Evolutionary conservation across 306 rosid genomes (phyloP).

Genomic region (Oemleria cerasiformis): DNA sequence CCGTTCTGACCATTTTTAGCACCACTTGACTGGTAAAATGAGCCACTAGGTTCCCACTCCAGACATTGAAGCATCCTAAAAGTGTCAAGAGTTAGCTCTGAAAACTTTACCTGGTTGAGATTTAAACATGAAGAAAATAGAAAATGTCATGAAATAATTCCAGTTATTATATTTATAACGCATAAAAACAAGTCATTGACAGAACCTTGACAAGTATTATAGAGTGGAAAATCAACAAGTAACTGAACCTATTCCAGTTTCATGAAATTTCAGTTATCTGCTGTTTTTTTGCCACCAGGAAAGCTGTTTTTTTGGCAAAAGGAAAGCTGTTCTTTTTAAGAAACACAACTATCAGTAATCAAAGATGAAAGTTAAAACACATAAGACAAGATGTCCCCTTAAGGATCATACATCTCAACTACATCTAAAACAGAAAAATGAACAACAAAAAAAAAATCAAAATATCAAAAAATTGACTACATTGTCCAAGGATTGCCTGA

Average conservation of each 20-base stretch:
- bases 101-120: conserved; percentile 72
- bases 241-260: neutral
- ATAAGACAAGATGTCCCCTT: neutral
- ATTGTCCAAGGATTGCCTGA: neutral
- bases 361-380: neutral
- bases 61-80: conserved; percentile 94
- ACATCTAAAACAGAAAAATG: neutral
- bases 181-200: neutral
- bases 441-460: neutral
- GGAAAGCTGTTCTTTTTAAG: neutral
- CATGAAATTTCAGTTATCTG: neutral
- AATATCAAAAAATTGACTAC: neutral
- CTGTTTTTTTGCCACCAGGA: neutral
- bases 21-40: conserved; percentile 60
- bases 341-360: neutral
- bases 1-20: conserved; percentile 69
- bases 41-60: conserved; percentile 99
- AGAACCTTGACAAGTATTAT: neutral
- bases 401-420: neutral
- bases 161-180: neutral
- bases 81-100: conserved; percentile 90
- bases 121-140: conserved; percentile 18
- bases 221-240: neutral
- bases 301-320: neutral
- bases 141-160: conserved; percentile 22